Conservation (phyloP, 2,329 filamentous ascomycete species). For the Mycosphaerelloides madeirae region DNA sequence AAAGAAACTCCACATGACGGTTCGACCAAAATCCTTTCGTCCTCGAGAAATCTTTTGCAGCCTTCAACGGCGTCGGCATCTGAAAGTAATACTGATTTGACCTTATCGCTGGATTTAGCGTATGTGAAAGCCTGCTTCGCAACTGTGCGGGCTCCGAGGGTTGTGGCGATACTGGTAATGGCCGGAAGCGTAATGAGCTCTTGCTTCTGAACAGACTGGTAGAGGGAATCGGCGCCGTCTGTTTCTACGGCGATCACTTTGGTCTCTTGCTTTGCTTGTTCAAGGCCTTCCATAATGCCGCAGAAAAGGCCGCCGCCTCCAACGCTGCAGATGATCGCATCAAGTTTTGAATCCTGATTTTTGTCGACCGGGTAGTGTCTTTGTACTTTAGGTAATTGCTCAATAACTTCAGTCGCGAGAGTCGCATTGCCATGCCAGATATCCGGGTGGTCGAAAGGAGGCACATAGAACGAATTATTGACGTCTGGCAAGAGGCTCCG, state of each 20-base stretch:
- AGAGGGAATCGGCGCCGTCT: slow-evolving; percentile 64
- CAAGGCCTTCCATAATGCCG: slow-evolving; percentile 67
- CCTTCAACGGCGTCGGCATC: slow-evolving; percentile 78
- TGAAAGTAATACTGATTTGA: slow-evolving; percentile 59
- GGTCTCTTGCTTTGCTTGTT: slow-evolving; percentile 37
- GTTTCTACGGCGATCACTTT: slow-evolving; percentile 72
- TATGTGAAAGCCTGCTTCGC: slow-evolving; percentile 64
- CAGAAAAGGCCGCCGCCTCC: slow-evolving; percentile 77
- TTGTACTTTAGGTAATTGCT: slow-evolving; percentile 34
- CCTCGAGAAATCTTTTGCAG: slow-evolving; percentile 71
- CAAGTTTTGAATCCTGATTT: slow-evolving; percentile 40
- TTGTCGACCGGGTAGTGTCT: slow-evolving; percentile 1
- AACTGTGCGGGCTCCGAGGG: slow-evolving; percentile 69
- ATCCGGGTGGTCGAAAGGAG: slow-evolving; percentile 64
- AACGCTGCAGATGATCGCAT: slow-evolving; percentile 71
- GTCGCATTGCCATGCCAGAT: slow-evolving; percentile 63
- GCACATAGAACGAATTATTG: slow-evolving; percentile 60
- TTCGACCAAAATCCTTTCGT: slow-evolving; percentile 77
- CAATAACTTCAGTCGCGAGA: slow-evolving; percentile 50
- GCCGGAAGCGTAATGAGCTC: slow-evolving; percentile 55
- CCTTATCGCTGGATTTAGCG: slow-evolving; percentile 44
- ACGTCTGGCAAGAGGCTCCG: slow-evolving; percentile 57
- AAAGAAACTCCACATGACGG: slow-evolving; percentile 78
- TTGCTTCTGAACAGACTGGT: slow-evolving; percentile 55
- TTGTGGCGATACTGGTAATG: slow-evolving; percentile 73